Evolutionary conservation across 345 rosid species (phyloP), one percentile per base, ranked within the genome.

Genomic region (Moricandia arvensis): DNA sequence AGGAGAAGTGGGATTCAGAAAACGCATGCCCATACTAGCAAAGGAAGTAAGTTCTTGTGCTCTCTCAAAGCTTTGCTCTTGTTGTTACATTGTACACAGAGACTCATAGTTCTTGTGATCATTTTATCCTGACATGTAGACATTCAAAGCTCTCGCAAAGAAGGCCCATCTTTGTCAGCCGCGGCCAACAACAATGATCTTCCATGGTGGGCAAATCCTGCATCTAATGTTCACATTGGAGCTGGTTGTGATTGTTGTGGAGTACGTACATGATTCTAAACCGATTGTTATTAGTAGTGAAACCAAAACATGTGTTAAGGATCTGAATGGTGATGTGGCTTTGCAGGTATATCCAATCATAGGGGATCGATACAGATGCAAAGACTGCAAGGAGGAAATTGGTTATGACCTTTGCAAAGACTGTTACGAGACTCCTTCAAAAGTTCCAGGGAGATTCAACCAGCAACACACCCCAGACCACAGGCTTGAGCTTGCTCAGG

Each of bases 391-490:
- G 33, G 96, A 91, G 70, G 1, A 8, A 8, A 49, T 83, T 0
- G 98, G 98, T 17, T 94, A 88, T 72, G 95, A 94, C 80, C 96
- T 94, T 30, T 91, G 98, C 74, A 86, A 88, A 77, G 88, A 83
- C 60, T 94, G 96, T 83, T 90, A 86, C 76, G 85, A 82, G 65
- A 83, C 86, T 64, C 53, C 73, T 57, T 82, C 86, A 5, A 87
- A 83, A 77, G 84, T 77, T 68, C 89, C 95, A 1, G 97, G 98
- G 55, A 86, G 97, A 58, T 94, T 94, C 79, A 94, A 91, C 80
- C 96, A 94, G 81, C 89, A 88, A 66, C 98, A 94, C 83, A 89
- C 84, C 26, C 86, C 93, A 15, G 95, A 90, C 30, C 98, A 94
- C 76, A 84, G 74, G 78, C 65, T 91, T 66, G 68, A 72, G 82